phyloP scores from a whole-genome alignment of 768 basidiomycete species.

The Gautieria morchelliformis region DNA sequence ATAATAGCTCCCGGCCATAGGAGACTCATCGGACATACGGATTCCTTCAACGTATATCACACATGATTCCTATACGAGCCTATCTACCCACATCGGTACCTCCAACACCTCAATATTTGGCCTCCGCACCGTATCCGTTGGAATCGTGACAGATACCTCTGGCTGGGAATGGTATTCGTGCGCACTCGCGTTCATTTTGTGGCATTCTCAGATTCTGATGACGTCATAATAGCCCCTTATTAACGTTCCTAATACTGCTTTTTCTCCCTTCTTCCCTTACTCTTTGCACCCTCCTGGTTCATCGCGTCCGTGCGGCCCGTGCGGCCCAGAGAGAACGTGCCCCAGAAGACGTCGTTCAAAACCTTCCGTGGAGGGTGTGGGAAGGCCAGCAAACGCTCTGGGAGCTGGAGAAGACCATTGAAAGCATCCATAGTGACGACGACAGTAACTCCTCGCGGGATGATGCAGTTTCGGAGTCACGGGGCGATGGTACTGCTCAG shows the following conservation, averaged over 20 bases:
- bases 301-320: slow-evolving; percentile 75
- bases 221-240: slow-evolving; percentile 49
- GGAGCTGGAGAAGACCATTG: slow-evolving; percentile 15
- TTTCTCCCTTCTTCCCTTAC: slow-evolving; percentile 86
- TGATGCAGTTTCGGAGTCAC: neutral
- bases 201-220: slow-evolving; percentile 5
- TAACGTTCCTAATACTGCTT: slow-evolving; percentile 80
- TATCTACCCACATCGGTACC: slow-evolving; percentile 56
- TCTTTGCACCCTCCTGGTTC: slow-evolving; percentile 79
- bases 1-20: slow-evolving; percentile 27
- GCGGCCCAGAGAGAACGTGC: slow-evolving; percentile 79
- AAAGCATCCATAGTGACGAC: neutral
- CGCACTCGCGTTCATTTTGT: slow-evolving; percentile 20
- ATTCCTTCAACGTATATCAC: slow-evolving; percentile 87
- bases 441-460: neutral
- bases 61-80: slow-evolving; percentile 65
- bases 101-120: slow-evolving; percentile 79
- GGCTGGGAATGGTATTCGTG: slow-evolving; percentile 93
- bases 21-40: slow-evolving; percentile 73
- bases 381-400: slow-evolving; percentile 51
- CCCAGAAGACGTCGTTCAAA: slow-evolving; percentile 68
- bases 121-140: slow-evolving; percentile 60
- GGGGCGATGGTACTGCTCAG: neutral
- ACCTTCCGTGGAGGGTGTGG: slow-evolving; percentile 78
- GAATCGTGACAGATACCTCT: slow-evolving; percentile 71